Evolutionary conservation across 2,329 filamentous ascomycete species (phyloP), one percentile per base, ranked within the genome.

Genomic region (Drechslerella stenobrocha): DNA sequence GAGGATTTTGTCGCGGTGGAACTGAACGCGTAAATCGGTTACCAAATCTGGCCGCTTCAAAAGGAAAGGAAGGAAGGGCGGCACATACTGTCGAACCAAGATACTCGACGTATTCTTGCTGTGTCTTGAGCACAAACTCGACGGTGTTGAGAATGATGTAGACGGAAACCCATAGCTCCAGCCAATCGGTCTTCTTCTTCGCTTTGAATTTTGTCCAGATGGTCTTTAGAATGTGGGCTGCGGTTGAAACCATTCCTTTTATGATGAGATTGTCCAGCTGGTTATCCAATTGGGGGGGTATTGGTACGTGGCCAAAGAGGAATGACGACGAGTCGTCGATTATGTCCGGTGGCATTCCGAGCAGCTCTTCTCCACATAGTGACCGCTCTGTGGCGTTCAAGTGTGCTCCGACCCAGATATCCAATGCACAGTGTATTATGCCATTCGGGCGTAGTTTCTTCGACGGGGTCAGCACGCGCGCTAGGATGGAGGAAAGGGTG

Each of bases 151-250:
- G 44, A 9, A 66, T 59, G 7, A 66, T 53, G 20, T 66, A 66
- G 32, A 51, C 53, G 3, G 61, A 53, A 23, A 66, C 24, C 61
- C 61, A 66, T 35, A 66, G 26, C 40, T 66, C 61, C 26, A 66
- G 15, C 61, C 61, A 66, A 23, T 66, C 61, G 28, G 61, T 66
- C 45, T 59, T 66, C 34, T 59, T 66, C 34, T 66, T 66, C 15
- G 61, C 52, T 24, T 66, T 66, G 44, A 66, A 58, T 30, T 66
- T 66, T 2, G 61, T 66, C 61, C 61, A 66, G 32, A 66, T 66
- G 2, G 61, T 66, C 44, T 66, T 66, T 13, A 66, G 34, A 1
- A 66, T 20, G n/a, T 66, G 61, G 30, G 61, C 37, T n/a, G 61
- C 61, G 22, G 32, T 66, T 24, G 61, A 53, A 5, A 66, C 53